phyloP scores from a whole-genome alignment of 352 stramenopile species.

The Phytophthora vignae region DNA sequence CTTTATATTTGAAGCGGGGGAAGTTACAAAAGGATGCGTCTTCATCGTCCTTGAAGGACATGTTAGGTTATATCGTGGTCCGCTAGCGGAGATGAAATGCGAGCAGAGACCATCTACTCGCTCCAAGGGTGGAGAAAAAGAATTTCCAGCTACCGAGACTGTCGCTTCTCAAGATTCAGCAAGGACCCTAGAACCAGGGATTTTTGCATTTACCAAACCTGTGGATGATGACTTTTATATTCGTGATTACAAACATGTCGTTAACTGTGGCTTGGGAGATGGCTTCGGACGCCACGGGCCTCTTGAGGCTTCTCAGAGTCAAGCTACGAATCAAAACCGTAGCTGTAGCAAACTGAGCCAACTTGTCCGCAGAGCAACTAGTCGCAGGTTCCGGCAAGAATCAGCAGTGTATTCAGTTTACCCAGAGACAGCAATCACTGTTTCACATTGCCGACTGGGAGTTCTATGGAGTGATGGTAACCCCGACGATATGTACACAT shows the following conservation, averaged over 20 bases:
- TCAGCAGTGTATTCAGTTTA: constrained; percentile 19
- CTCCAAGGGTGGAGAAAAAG: constrained; percentile 1
- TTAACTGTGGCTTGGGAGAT: constrained; percentile 14
- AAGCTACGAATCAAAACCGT: background rate
- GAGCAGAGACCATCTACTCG: constrained; percentile 2
- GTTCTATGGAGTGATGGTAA: constrained; percentile 19
- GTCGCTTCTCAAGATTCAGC: background rate
- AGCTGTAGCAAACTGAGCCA: constrained; percentile 11
- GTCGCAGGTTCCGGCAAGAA: background rate
- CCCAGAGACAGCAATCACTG: constrained; percentile 46
- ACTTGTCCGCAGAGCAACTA: constrained; percentile 11
- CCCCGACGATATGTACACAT: background rate
- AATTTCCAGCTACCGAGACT: constrained; percentile 1
- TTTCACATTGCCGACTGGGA: constrained; percentile 50
- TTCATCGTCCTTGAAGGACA: constrained; percentile 35
- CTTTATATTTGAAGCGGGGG: constrained; percentile 40
- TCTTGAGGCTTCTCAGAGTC: background rate
- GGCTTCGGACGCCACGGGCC: constrained; percentile 20
- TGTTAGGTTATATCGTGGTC: constrained; percentile 26
- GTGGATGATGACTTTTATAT: constrained; percentile 22
- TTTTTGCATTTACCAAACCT: constrained; percentile 18
- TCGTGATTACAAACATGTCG: constrained; percentile 11
- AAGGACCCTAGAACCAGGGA: background rate
- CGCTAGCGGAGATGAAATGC: background rate
- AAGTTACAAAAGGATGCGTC: constrained; percentile 20